These are phyloP conservation scores for Oleoguttula mirabilis DNA, from an alignment of 495 filamentous ascomycete species.

Conservation along the genomic window DNA sequence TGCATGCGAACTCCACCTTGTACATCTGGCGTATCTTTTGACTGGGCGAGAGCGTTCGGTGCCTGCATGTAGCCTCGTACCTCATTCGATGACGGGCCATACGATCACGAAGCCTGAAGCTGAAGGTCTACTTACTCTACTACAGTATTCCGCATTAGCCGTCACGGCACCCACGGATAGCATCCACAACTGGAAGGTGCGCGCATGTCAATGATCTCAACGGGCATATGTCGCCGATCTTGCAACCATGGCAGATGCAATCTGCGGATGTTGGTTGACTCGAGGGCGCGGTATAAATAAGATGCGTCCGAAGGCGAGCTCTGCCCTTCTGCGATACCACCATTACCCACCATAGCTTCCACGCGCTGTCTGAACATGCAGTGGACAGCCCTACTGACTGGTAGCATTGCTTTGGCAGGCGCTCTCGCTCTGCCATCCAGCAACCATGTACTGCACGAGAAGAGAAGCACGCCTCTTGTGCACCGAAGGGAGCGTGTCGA, in stretches of 20 bases:
- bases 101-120: background rate
- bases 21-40: too few species aligned
- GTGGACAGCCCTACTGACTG: background rate
- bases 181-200: too few species aligned
- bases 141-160: too few species aligned
- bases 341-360: background rate
- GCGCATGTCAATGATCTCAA: too few species aligned
- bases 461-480: background rate
- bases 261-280: background rate
- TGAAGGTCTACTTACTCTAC: too few species aligned
- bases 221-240: too few species aligned
- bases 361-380: conserved; percentile 1
- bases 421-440: background rate
- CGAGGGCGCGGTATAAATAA: background rate
- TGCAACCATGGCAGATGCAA: background rate
- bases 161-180: too few species aligned
- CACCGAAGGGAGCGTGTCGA: background rate
- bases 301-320: too few species aligned
- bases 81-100: background rate
- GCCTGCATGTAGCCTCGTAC: background rate
- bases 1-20: too few species aligned
- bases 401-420: background rate
- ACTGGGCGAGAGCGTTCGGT: background rate
- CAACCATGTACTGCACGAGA: conserved; percentile 8
- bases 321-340: too few species aligned